Conservation (phyloP, 768 basidiomycete species). For the Psilocybe subaeruginosa region DNA sequence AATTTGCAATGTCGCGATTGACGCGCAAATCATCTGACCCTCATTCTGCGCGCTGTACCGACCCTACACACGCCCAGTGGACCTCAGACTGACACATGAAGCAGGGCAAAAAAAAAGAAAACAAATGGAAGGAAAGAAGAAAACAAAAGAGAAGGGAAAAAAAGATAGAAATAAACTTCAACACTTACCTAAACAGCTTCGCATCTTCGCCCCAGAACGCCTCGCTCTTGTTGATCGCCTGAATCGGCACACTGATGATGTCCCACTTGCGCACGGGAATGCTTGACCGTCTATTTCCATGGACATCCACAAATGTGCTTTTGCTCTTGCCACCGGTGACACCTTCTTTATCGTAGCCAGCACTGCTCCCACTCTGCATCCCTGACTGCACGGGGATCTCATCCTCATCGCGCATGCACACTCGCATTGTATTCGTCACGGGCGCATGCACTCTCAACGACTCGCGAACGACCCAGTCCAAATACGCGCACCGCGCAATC, state of each 20-base stretch:
- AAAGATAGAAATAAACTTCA: constrained; percentile 11
- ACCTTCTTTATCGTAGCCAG: neutral
- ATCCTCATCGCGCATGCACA: constrained; percentile 53
- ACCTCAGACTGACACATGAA: neutral
- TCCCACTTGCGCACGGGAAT: constrained; percentile 43
- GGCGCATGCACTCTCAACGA: constrained; percentile 59
- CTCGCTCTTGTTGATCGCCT: constrained; percentile 52
- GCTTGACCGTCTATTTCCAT: constrained; percentile 27
- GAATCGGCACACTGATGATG: constrained; percentile 49
- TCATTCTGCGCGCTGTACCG: neutral
- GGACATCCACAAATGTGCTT: neutral
- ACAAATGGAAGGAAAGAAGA: neutral
- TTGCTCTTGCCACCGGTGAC: constrained; percentile 11
- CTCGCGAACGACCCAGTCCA: constrained; percentile 67
- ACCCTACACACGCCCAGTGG: neutral
- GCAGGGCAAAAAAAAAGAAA: neutral
- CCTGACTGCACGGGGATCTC: constrained; percentile 42
- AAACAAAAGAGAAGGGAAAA: constrained; percentile 4
- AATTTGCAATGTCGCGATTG: constrained; percentile 2
- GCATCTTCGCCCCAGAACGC: constrained; percentile 68
- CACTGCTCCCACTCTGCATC: no score
- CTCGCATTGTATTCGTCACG: constrained; percentile 44
- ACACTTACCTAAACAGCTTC: constrained; percentile 53
- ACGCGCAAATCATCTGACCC: neutral
- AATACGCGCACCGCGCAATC: constrained; percentile 55